phyloP scores from a whole-genome alignment of 345 rosid species.

The Arabidopsis thaliana region DNA sequence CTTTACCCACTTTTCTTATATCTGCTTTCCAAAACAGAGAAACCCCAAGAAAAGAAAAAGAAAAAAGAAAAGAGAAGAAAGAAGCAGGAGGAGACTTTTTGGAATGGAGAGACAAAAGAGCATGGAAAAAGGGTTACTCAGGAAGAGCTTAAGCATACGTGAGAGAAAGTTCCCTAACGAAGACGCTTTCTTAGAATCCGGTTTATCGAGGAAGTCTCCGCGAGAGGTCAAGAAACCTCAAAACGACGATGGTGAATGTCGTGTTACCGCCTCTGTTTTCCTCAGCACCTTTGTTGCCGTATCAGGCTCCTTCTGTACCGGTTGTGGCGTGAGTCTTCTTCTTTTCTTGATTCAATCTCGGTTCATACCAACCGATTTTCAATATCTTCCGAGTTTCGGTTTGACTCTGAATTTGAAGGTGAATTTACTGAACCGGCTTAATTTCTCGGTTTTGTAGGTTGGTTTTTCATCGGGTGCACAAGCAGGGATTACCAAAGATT shows the following conservation, averaged over 20 bases:
- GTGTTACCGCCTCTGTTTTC: constrained; percentile 42
- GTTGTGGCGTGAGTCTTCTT: constrained; percentile 50
- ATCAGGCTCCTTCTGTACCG: constrained; percentile 53
- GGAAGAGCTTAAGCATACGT: constrained; percentile 44
- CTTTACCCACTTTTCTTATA: not conserved
- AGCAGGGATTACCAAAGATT: constrained; percentile 49
- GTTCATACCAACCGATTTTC: not conserved
- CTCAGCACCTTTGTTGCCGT: constrained; percentile 59
- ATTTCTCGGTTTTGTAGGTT: constrained; percentile 33
- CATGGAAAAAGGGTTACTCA: constrained; percentile 44
- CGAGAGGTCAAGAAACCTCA: constrained; percentile 34
- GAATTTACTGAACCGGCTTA: not conserved
- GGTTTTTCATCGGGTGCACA: constrained; percentile 60
- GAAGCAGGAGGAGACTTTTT: not conserved
- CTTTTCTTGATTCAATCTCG: not conserved
- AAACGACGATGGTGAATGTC: constrained; percentile 44
- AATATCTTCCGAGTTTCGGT: too few species aligned
- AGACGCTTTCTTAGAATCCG: constrained; percentile 37
- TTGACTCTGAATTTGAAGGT: too few species aligned
- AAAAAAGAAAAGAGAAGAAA: too few species aligned
- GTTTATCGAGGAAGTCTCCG: constrained; percentile 31
- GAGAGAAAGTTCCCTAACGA: constrained; percentile 38
- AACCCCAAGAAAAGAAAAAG: not conserved
- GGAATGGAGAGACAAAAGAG: constrained; percentile 43
- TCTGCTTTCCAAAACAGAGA: not conserved